phyloP scores from a whole-genome alignment of 805 yeast genomes.

The Myxozyma melibiosi region DNA sequence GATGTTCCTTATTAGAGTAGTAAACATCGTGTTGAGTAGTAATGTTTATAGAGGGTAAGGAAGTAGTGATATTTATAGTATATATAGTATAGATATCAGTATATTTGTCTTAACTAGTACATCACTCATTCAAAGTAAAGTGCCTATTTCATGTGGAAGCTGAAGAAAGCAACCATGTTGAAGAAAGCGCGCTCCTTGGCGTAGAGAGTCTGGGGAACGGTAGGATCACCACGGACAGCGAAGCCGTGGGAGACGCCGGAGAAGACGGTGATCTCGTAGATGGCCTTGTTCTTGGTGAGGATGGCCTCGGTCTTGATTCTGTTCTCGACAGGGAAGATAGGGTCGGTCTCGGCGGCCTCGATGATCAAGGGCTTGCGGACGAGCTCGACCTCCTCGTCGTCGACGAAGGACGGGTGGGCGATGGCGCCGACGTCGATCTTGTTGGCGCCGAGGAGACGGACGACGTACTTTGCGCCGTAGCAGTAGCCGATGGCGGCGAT shows the following conservation, averaged over 20 bases:
- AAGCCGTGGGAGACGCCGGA: conserved; percentile 75
- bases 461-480: conserved; percentile 74
- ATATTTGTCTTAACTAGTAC: neutral
- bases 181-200: conserved; percentile 34
- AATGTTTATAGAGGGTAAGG: neutral
- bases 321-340: conserved; percentile 61
- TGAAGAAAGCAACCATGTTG: conserved; percentile 26
- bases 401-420: conserved; percentile 82
- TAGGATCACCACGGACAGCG: conserved; percentile 48
- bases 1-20: neutral
- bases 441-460: conserved; percentile 51
- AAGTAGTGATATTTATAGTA: neutral
- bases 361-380: conserved; percentile 67
- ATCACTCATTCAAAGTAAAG: neutral
- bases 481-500: conserved; percentile 75
- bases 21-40: neutral
- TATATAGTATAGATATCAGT: neutral
- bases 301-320: conserved; percentile 64
- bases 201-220: conserved; percentile 18
- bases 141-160: conserved; percentile 18
- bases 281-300: conserved; percentile 55
- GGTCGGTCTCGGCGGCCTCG: conserved; percentile 71
- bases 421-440: conserved; percentile 63
- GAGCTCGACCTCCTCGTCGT: conserved; percentile 62
- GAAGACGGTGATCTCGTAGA: conserved; percentile 63